Evolutionary conservation across 768 basidiomycete species (phyloP).

Genomic region (Lactarius deliciosus): DNA sequence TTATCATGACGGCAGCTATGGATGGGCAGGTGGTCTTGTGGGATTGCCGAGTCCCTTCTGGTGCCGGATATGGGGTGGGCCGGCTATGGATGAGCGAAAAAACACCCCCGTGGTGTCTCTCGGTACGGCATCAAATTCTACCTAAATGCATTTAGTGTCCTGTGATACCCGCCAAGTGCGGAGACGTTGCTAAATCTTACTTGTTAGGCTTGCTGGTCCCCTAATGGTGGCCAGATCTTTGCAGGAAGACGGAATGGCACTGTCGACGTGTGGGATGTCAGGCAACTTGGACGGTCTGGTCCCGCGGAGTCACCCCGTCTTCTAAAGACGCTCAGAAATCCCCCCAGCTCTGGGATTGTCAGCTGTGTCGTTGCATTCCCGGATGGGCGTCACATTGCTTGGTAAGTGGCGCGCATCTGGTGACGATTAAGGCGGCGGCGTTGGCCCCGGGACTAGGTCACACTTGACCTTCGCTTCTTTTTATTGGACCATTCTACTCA

Average conservation of each 20-base stretch:
- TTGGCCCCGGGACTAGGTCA: slow-evolving; percentile 14
- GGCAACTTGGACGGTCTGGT: slow-evolving; percentile 67
- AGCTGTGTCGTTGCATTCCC: slow-evolving; percentile 91
- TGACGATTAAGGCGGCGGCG: not conserved
- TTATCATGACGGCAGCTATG: slow-evolving; percentile 85
- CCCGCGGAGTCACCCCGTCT: slow-evolving; percentile 68
- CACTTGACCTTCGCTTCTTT: slow-evolving; percentile 4
- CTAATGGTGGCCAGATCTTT: slow-evolving; percentile 83
- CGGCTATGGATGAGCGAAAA: slow-evolving; percentile 88
- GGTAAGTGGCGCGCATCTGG: slow-evolving; percentile 49
- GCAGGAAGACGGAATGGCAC: slow-evolving; percentile 89
- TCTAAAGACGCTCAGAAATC: slow-evolving; percentile 82
- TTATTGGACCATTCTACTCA: slow-evolving; percentile 10
- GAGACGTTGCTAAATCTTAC: slow-evolving; percentile 3
- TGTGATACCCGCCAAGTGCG: slow-evolving; percentile 10
- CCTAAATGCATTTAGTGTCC: slow-evolving; percentile 16
- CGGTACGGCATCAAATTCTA: slow-evolving; percentile 52
- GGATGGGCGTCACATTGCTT: slow-evolving; percentile 87
- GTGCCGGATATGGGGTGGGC: slow-evolving; percentile 68
- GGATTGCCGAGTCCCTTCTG: slow-evolving; percentile 71
- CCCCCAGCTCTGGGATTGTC: slow-evolving; percentile 84
- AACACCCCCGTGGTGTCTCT: slow-evolving; percentile 94
- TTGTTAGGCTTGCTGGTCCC: slow-evolving; percentile 89
- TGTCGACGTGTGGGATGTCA: slow-evolving; percentile 93
- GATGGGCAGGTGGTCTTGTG: slow-evolving; percentile 93